phyloP scores from a whole-genome alignment of 805 yeast genomes.

The Huiozyma sinensis region DNA sequence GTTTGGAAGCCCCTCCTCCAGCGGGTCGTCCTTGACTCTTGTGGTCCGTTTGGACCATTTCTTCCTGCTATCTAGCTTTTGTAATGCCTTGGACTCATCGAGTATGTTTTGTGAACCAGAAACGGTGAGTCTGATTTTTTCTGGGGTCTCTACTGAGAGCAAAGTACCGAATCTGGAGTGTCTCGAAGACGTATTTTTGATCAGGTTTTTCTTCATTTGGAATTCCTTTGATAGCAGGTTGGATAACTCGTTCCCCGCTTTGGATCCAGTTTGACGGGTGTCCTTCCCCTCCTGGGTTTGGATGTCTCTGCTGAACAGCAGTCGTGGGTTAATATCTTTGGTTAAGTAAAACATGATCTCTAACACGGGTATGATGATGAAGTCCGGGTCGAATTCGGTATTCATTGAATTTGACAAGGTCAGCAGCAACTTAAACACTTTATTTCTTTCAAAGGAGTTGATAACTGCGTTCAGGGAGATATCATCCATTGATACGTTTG shows the following conservation, averaged over 20 bases:
- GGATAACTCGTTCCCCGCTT: constrained; percentile 34
- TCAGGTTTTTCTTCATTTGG: constrained; percentile 37
- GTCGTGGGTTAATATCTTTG: constrained; percentile 39
- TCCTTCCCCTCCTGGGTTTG: not conserved
- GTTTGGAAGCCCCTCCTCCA: constrained; percentile 26
- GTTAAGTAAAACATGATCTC: constrained; percentile 61
- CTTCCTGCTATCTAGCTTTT: constrained; percentile 56
- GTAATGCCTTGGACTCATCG: constrained; percentile 42
- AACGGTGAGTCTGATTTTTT: constrained; percentile 48
- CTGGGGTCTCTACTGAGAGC: constrained; percentile 56
- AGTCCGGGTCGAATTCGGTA: constrained; percentile 47
- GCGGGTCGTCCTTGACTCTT: constrained; percentile 21
- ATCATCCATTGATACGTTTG: constrained; percentile 52
- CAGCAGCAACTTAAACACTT: constrained; percentile 62
- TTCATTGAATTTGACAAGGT: constrained; percentile 60
- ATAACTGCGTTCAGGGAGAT: constrained; percentile 53
- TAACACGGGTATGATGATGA: constrained; percentile 51
- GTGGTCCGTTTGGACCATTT: constrained; percentile 43
- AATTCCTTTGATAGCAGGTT: constrained; percentile 53
- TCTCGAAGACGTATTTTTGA: constrained; percentile 49
- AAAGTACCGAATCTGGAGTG: constrained; percentile 90
- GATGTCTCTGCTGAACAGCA: constrained; percentile 5
- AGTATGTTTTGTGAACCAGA: constrained; percentile 62
- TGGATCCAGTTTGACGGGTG: constrained; percentile 8
- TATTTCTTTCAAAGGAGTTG: constrained; percentile 49